phyloP scores from a whole-genome alignment of 805 yeast species.

The Lipomyces yamadae region DNA sequence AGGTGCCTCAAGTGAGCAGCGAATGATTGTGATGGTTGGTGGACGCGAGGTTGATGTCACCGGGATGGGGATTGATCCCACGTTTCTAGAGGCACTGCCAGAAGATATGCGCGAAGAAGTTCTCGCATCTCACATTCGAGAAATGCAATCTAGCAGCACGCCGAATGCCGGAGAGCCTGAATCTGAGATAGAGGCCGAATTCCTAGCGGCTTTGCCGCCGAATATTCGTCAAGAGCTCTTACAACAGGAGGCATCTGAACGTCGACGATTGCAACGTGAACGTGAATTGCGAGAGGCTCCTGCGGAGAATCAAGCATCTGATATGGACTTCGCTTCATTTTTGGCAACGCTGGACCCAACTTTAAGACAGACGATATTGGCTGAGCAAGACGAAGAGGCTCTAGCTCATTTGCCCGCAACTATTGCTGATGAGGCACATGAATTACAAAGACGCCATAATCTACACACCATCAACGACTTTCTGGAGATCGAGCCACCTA shows the following conservation, averaged over 20 bases:
- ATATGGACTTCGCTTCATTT: conserved; percentile 43
- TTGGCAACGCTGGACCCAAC: conserved; percentile 45
- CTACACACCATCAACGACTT: conserved; percentile 19
- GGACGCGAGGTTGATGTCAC: conserved; percentile 81
- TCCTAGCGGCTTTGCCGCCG: conserved; percentile 79
- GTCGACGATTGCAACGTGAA: conserved; percentile 37
- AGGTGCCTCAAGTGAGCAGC: conserved; percentile 46
- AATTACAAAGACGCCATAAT: conserved; percentile 34
- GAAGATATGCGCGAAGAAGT: conserved; percentile 94
- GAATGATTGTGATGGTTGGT: conserved; percentile 73
- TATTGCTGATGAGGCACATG: conserved; percentile 45
- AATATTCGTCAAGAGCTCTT: conserved; percentile 53
- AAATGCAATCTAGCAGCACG: conserved; percentile 53
- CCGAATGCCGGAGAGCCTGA: conserved; percentile 55
- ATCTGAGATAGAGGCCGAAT: conserved; percentile 75
- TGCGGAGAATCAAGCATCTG: conserved; percentile 29
- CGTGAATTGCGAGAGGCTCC: conserved; percentile 32
- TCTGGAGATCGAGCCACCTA: conserved; percentile 17
- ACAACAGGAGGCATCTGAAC: conserved; percentile 41
- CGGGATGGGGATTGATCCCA: conserved; percentile 91
- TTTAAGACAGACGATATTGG: conserved; percentile 43
- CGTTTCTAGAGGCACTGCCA: conserved; percentile 85
- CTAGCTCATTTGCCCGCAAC: conserved; percentile 43
- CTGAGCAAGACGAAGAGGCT: conserved; percentile 45
- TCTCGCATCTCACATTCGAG: conserved; percentile 79